These are phyloP conservation scores for Nitzschia palea DNA, from an alignment of 108 stramenopile species.

Conservation along the genomic window DNA sequence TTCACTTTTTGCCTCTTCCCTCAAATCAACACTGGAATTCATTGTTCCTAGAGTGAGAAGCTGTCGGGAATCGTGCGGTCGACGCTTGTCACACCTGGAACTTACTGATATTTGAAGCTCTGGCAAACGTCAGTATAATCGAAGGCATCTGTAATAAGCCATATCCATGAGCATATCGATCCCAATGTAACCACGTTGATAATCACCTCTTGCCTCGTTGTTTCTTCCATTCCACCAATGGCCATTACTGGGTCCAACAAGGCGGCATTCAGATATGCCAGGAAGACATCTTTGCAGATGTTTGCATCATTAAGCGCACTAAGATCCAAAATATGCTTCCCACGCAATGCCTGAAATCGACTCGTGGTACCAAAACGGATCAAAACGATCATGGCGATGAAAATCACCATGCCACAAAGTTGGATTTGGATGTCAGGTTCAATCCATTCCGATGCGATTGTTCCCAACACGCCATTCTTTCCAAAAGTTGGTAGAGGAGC, in stretches of 20 bases:
- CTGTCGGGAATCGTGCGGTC: neutral
- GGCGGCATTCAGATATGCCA: constrained; percentile 28
- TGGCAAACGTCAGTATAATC: constrained; percentile 19
- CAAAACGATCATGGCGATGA: neutral
- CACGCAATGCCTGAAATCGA: neutral
- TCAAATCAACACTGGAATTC: constrained; percentile 5
- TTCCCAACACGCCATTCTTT: neutral
- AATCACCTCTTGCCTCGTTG: neutral
- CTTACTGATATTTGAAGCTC: constrained; percentile 11
- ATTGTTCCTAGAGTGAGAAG: neutral
- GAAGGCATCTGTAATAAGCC: constrained; percentile 24
- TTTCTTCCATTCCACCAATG: constrained; percentile 21
- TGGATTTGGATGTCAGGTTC: neutral
- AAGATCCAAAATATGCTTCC: constrained; percentile 10
- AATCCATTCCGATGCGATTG: neutral
- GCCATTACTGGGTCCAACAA: constrained; percentile 19
- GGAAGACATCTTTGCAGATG: constrained; percentile 15
- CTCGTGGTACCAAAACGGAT: neutral
- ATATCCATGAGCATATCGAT: constrained; percentile 25
- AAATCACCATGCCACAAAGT: neutral
- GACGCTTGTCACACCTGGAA: neutral
- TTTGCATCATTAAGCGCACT: constrained; percentile 13
- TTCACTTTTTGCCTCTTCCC: constrained; percentile 9
- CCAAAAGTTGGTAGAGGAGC: neutral
- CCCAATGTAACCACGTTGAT: constrained; percentile 10